A percentile compares a stretch with the other conserved stretches of the same genome.
These are phyloP conservation scores for Leptographium flavum DNA, from an alignment of 2,329 filamentous ascomycete genomes.

Conservation along the genomic window DNA sequence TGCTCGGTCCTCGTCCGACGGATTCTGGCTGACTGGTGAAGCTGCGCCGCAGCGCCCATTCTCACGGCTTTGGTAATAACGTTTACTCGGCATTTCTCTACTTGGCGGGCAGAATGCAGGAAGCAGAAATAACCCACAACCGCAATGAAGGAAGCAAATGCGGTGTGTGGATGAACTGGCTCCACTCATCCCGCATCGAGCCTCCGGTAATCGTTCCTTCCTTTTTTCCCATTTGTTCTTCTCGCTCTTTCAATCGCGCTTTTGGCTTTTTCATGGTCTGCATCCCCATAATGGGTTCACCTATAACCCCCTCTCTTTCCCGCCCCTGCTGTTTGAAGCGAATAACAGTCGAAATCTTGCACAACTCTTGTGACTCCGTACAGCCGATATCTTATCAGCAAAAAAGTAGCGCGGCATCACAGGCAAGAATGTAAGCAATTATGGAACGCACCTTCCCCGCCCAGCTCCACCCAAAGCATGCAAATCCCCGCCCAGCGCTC, in stretches of 20 bases:
- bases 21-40: constrained; percentile 6
- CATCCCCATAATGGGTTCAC: no score
- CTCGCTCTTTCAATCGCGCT: neutral
- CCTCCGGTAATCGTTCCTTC: neutral
- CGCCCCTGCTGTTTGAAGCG: no score
- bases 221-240: neutral
- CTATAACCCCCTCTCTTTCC: no score
- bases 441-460: constrained; percentile 1
- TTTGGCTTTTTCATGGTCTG: neutral
- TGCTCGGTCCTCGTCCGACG: constrained; percentile 7
- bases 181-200: neutral
- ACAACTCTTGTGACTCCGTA: no score
- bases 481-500: neutral
- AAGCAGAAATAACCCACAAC: no score
- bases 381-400: neutral
- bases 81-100: neutral
- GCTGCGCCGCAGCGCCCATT: neutral
- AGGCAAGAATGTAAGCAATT: neutral
- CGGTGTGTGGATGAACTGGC: neutral
- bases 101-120: no score
- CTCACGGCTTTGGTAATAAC: neutral
- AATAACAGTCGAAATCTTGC: no score
- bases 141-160: neutral
- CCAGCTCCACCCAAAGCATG: neutral
- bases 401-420: neutral